These are phyloP conservation scores for Craterostigma plantagineum DNA, from an alignment of 257 asterid species.

Conservation along the genomic window DNA sequence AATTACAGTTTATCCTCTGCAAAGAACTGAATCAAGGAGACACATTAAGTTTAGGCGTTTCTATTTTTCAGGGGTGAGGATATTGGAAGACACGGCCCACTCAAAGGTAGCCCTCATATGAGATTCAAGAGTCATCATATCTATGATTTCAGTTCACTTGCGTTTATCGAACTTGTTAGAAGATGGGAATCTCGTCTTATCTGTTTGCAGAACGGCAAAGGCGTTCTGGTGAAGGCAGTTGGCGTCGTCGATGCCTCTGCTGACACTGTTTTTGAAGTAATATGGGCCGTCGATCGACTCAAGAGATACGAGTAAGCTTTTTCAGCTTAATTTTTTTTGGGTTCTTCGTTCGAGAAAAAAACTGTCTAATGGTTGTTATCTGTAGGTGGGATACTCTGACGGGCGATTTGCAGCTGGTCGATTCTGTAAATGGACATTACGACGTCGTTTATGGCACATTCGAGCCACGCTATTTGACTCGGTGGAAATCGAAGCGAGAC, in stretches of 20 bases:
- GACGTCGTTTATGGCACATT: conserved; percentile 86
- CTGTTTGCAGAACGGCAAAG: conserved; percentile 48
- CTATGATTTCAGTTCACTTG: no score
- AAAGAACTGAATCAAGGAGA: no score
- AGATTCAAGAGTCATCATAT: no score
- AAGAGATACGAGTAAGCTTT: conserved; percentile 74
- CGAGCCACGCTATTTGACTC: conserved; percentile 56
- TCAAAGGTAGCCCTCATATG: conserved; percentile 31
- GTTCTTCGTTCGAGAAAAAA: conserved; percentile 9
- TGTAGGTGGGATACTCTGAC: conserved; percentile 95
- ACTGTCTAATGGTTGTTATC: conserved; percentile 18
- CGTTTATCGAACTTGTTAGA: conserved; percentile 1
- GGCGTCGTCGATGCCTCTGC: conserved; percentile 89
- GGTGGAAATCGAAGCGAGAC: conserved; percentile 88
- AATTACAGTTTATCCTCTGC: no score
- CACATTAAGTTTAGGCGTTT: background rate
- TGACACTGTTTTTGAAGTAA: conserved; percentile 74
- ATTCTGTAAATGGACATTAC: conserved; percentile 57
- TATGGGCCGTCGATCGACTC: conserved; percentile 54
- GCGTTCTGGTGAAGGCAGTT: conserved; percentile 81
- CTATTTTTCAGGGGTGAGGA: conserved; percentile 71
- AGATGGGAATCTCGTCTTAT: no score
- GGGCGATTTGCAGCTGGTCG: conserved; percentile 82
- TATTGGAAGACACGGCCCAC: conserved; percentile 74
- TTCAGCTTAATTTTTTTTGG: conserved; percentile 5